Conservation (phyloP, 192 early-diverging fungal genomes). For the Jimgerdemannia flammicorona region DNA sequence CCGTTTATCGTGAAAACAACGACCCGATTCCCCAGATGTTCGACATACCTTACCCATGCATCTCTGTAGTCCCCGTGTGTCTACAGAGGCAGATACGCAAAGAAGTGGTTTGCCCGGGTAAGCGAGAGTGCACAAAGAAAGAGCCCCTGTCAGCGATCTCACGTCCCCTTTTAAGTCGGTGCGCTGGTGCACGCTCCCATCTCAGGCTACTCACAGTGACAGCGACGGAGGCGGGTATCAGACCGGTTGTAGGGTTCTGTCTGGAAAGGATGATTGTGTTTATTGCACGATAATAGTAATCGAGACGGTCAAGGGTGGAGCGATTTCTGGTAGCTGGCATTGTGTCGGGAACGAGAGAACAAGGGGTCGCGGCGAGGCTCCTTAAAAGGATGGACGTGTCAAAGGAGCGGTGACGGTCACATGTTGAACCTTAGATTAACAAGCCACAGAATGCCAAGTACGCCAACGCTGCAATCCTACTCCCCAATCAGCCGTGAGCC, state of each 20-base stretch:
- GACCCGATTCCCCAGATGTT: neutral
- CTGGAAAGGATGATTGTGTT: conserved; percentile 70
- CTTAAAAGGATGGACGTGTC: too few species aligned
- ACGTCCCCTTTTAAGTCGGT: neutral
- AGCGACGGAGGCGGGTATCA: conserved; percentile 86
- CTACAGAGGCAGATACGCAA: conserved; percentile 9
- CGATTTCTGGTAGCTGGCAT: neutral
- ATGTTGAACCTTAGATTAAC: too few species aligned
- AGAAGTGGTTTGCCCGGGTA: neutral
- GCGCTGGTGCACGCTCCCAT: neutral
- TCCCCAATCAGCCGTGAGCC: too few species aligned
- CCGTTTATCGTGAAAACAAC: too few species aligned
- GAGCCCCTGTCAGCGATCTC: neutral
- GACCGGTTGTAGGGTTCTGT: conserved; percentile 77
- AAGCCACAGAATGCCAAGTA: too few species aligned
- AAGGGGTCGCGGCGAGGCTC: too few species aligned
- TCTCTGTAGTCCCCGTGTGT: conserved; percentile 86
- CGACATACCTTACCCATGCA: conserved; percentile 78
- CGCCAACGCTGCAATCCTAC: too few species aligned
- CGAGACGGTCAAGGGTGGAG: conserved; percentile 43
- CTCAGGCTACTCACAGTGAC: conserved; percentile 49
- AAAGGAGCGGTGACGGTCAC: too few species aligned
- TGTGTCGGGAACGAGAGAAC: too few species aligned
- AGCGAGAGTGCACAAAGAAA: neutral
- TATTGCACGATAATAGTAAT: conserved; percentile 74